Conservation (phyloP, 139 green algal genomes). For the Diplosphaera chodatii region DNA sequence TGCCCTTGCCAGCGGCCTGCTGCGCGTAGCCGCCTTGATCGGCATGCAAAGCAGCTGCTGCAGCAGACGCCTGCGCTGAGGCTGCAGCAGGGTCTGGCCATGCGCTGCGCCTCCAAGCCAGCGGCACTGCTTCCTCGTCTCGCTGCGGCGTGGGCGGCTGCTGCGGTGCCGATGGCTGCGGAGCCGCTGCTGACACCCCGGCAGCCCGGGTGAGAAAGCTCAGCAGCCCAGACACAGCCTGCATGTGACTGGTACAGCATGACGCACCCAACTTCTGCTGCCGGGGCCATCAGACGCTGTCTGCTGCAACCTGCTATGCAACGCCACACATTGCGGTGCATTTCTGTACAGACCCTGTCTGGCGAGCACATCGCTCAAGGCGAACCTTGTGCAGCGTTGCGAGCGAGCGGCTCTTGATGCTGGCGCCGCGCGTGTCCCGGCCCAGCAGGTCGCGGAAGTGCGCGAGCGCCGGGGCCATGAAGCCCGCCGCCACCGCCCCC, state of each 20-base stretch:
- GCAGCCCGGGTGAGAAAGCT: conserved; percentile 8
- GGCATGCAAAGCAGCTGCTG: neutral
- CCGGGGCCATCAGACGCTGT: too few species aligned
- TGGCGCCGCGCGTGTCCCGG: conserved; percentile 29
- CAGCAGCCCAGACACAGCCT: conserved; percentile 13
- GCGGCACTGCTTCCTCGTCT: neutral
- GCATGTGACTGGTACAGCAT: neutral
- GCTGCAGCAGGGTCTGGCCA: neutral
- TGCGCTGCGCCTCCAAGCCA: neutral
- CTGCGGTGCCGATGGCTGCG: neutral
- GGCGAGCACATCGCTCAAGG: too few species aligned
- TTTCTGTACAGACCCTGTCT: too few species aligned
- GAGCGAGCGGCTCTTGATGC: conserved; percentile 50
- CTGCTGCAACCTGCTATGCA: too few species aligned
- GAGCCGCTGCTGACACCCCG: neutral
- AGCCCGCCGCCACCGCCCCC: conserved; percentile 31
- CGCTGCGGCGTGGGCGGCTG: neutral
- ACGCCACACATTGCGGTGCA: too few species aligned
- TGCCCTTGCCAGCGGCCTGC: neutral
- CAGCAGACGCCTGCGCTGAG: neutral
- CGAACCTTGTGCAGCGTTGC: conserved; percentile 32
- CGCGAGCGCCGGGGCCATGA: conserved; percentile 36
- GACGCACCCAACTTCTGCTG: too few species aligned
- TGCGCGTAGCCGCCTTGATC: too few species aligned
- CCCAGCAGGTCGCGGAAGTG: conserved; percentile 62